phyloP scores from a whole-genome alignment of 1,284 basidiomycete genomes.

The Crucibulum parvulum region DNA sequence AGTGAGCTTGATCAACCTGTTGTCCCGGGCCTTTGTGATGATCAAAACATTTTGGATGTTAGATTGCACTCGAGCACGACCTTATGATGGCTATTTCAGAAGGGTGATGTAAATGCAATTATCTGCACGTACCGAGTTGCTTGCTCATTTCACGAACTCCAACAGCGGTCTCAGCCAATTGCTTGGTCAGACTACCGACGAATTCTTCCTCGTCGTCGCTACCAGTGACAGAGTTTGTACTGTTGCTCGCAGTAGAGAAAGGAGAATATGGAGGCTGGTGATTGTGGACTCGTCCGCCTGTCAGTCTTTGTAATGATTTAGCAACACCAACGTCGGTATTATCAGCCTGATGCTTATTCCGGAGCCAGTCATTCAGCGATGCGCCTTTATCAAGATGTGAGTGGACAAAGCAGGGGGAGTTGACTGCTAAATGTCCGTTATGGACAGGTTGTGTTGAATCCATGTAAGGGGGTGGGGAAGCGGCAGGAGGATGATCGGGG shows the following conservation, averaged over 20 bases:
- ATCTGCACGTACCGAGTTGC: constrained; percentile 80
- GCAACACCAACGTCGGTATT: constrained; percentile 52
- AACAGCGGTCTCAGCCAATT: constrained; percentile 96
- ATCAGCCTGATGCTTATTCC: constrained; percentile 51
- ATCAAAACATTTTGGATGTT: constrained; percentile 95
- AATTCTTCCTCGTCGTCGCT: constrained; percentile 57
- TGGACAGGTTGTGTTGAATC: constrained; percentile 19
- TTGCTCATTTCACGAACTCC: constrained; percentile 99
- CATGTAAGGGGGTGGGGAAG: constrained; percentile 8
- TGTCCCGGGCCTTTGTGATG: constrained; percentile 98
- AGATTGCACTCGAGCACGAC: constrained; percentile 90
- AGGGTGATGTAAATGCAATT: constrained; percentile 4
- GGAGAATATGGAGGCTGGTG: constrained; percentile 5
- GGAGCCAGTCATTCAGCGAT: constrained; percentile 75
- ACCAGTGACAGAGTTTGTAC: constrained; percentile 7
- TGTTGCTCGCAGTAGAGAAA: constrained; percentile 12
- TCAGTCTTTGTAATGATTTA: constrained; percentile 50
- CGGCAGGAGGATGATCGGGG: constrained; percentile 16
- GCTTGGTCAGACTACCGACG: constrained; percentile 83
- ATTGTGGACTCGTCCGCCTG: constrained; percentile 18
- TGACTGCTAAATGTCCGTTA: constrained; percentile 42
- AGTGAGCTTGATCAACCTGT: constrained; percentile 94
- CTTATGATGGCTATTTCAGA: constrained; percentile 47
- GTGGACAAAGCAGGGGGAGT: constrained; percentile 88
- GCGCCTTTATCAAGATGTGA: constrained; percentile 82